Percentiles rank a stretch among this genome's conserved stretches.
Evolutionary conservation across 805 yeast species (phyloP).

Genomic region (Saccharomycopsis olivae): DNA sequence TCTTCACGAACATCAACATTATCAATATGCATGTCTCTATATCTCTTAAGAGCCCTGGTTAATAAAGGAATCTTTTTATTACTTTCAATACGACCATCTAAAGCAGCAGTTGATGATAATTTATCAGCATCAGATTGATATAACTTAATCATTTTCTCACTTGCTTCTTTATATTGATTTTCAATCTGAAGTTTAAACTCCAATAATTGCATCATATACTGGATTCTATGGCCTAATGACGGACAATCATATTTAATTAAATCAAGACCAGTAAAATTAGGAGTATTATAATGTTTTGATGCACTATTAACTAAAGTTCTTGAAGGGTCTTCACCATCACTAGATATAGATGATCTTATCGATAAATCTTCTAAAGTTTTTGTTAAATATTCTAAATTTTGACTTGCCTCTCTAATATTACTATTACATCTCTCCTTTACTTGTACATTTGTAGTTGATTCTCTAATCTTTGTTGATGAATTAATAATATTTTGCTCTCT

Average conservation of each 20-base stretch:
- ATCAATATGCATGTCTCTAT: slow-evolving; percentile 78
- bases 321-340: background rate
- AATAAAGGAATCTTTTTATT: slow-evolving; percentile 77
- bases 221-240: slow-evolving; percentile 87
- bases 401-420: slow-evolving; percentile 82
- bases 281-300: slow-evolving; percentile 7
- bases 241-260: slow-evolving; percentile 89
- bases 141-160: slow-evolving; percentile 75
- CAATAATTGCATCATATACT: slow-evolving; percentile 88
- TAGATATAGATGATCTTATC: background rate
- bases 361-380: slow-evolving; percentile 57
- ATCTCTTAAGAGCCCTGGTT: slow-evolving; percentile 74
- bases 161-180: slow-evolving; percentile 85
- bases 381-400: slow-evolving; percentile 81
- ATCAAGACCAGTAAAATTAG: slow-evolving; percentile 49
- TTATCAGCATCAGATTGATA: slow-evolving; percentile 90
- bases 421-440: slow-evolving; percentile 89
- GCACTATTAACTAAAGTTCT: background rate
- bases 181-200: slow-evolving; percentile 93
- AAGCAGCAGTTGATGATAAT: slow-evolving; percentile 76
- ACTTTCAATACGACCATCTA: slow-evolving; percentile 75
- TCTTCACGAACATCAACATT: slow-evolving; percentile 52
- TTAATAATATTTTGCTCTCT: slow-evolving; percentile 79
- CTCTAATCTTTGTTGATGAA: slow-evolving; percentile 76
- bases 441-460: slow-evolving; percentile 64